Evolutionary conservation across 2,329 filamentous ascomycete genomes (phyloP).

Genomic region (Neofusicoccum laricinum): DNA sequence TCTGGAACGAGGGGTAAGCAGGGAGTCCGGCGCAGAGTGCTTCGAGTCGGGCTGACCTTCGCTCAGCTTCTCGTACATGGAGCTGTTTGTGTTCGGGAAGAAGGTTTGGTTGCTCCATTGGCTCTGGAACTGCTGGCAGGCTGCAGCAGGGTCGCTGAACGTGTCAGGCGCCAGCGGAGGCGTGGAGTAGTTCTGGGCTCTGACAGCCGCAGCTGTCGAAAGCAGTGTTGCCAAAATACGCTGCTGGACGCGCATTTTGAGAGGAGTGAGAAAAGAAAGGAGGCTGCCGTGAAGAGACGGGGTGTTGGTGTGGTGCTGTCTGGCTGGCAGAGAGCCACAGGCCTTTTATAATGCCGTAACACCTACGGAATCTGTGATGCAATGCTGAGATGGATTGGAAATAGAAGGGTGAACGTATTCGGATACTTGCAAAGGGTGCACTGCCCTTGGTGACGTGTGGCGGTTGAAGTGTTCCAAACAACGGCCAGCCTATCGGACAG

Average conservation of each 20-base stretch:
- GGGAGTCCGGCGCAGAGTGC: neutral
- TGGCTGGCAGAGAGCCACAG: neutral
- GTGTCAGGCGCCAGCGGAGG: neutral
- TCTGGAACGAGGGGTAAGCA: neutral
- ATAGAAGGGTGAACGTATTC: neutral
- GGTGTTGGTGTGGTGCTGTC: neutral
- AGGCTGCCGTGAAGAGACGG: neutral
- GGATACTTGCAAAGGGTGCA: neutral
- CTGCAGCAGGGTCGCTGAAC: neutral
- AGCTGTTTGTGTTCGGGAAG: neutral
- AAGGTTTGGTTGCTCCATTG: neutral
- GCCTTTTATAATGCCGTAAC: neutral
- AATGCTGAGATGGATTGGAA: neutral
- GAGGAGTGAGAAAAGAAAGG: neutral
- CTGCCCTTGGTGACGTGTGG: neutral
- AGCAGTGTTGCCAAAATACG: neutral
- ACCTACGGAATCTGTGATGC: neutral
- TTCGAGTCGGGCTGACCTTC: neutral
- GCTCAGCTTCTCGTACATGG: neutral
- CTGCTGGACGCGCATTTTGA: neutral
- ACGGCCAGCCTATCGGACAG: neutral
- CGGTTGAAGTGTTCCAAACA: neutral
- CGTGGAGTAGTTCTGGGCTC: neutral
- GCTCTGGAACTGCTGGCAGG: neutral
- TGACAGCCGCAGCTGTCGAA: neutral